Evolutionary conservation across 805 yeast species (phyloP).

Genomic region (Saturnispora hagleri): DNA sequence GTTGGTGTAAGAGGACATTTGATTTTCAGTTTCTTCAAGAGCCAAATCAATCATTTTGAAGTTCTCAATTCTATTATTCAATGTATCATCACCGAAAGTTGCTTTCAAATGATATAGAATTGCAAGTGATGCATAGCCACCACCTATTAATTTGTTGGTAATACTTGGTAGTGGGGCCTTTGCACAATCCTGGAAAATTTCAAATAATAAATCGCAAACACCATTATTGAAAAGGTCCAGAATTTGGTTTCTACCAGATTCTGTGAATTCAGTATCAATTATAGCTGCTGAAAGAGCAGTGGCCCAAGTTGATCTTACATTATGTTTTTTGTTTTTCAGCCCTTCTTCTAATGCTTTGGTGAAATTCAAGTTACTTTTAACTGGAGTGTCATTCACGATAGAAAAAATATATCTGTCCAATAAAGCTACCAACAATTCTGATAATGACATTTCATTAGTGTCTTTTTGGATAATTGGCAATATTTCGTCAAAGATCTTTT

Average conservation of each 20-base stretch:
- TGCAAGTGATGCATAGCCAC: conserved; percentile 42
- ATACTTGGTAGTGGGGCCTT: conserved; percentile 46
- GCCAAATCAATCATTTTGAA: conserved; percentile 28
- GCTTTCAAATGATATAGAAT: conserved; percentile 16
- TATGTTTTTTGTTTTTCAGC: conserved; percentile 52
- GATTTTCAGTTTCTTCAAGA: conserved; percentile 29
- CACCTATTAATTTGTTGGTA: conserved; percentile 41
- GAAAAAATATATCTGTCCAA: conserved; percentile 34
- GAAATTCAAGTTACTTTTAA: conserved; percentile 20
- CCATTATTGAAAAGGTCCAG: conserved; percentile 9
- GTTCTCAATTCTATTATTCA: conserved; percentile 16
- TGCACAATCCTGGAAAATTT: conserved; percentile 33
- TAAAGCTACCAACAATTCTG: conserved; percentile 40
- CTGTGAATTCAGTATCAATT: conserved; percentile 1
- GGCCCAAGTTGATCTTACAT: conserved; percentile 62
- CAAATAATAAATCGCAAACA: conserved; percentile 8
- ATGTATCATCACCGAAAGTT: conserved; percentile 3
- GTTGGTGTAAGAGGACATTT: conserved; percentile 39
- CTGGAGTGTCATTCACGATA: conserved; percentile 15
- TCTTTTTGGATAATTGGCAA: conserved; percentile 58
- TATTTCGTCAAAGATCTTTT: conserved; percentile 35
- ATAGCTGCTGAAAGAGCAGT: conserved; percentile 35
- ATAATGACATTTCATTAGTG: conserved; percentile 58
- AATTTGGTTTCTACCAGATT: background rate
- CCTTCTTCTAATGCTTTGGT: conserved; percentile 41